Base-by-base conservation (phyloP, 2,329 filamentous ascomycete genomes). In the Passalora sequoiae region DNA sequence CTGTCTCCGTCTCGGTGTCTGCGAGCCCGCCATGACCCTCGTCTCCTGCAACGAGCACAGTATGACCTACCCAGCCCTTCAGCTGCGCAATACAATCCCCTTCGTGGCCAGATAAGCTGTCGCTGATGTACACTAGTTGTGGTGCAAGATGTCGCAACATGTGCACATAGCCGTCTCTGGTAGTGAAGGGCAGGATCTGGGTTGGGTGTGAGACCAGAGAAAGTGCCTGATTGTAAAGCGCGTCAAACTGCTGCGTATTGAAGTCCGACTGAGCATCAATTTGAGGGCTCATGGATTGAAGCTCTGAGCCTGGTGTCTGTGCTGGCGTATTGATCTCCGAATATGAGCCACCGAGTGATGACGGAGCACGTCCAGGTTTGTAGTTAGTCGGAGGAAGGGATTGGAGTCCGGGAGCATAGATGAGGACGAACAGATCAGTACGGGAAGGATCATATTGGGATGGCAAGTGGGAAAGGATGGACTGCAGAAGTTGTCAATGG, bases 111-210 rank as follows among this genome's bases (percentile, higher is more conserved):
- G 56, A 56, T n/a, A 65, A 54, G 32, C 84, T 78, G 19, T 96
- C 76, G 2, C 85, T 87, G 8, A 96, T 75, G 61, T 97, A 97
- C 24, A 96, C 80, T 19, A 91, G 73, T 46, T 94, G 86, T 0
- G 91, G 91, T 27, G 83, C 79, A 5, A 97, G 73, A 62, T 95
- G 87, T 39, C 87, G 84, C 20, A 96, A 76, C 55, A 96, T 88
- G 61, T 94, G 86, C 3, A 88, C 77, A 61, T 92, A 86, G 33
- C 89, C 89, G 20, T 80, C 83, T n/a, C 77, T 70, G 0, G 87
- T 86, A 8, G 83, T 92, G 61, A 95, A 97, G 0, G 89, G 89
- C 60, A 97, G 76, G 44, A 96, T 84, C 77, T 89, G 89, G 31
- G 78, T 82, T 31, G 92, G 84, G 60, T 87, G 86, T 55, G 94